These are phyloP conservation scores for Coemansia aciculifera DNA, from an alignment of 192 early-diverging fungal species.

Conservation along the genomic window DNA sequence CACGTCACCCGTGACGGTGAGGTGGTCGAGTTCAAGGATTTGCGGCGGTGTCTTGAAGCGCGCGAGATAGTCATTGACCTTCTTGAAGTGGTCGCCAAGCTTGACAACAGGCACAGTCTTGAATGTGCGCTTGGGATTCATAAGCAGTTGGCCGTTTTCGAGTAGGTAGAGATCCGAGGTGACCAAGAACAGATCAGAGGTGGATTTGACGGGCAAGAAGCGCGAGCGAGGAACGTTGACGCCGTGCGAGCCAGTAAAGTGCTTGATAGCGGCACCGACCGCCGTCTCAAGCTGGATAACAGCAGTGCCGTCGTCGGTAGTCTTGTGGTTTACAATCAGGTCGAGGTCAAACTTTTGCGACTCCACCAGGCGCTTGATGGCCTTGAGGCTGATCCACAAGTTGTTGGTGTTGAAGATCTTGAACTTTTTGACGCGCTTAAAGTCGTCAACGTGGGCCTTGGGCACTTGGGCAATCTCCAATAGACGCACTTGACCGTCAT, in stretches of 20 bases:
- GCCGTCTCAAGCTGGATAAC: slow-evolving; percentile 99
- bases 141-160: slow-evolving; percentile 86
- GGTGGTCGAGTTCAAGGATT: slow-evolving; percentile 95
- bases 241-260: slow-evolving; percentile 91
- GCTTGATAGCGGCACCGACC: slow-evolving; percentile 98
- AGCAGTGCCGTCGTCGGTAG: slow-evolving; percentile 88
- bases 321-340: slow-evolving; percentile 97
- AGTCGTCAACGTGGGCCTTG: slow-evolving; percentile 93
- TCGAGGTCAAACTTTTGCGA: slow-evolving; percentile 81
- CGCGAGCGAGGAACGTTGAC: slow-evolving; percentile 97
- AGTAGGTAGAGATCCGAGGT: slow-evolving; percentile 93
- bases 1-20: slow-evolving; percentile 98
- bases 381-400: slow-evolving; percentile 82
- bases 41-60: slow-evolving; percentile 94
- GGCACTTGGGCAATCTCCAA: slow-evolving; percentile 99
- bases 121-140: slow-evolving; percentile 95
- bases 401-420: slow-evolving; percentile 99
- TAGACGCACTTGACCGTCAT: slow-evolving; percentile 89
- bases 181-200: slow-evolving; percentile 94
- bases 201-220: slow-evolving; percentile 98
- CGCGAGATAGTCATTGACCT: slow-evolving; percentile 84
- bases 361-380: slow-evolving; percentile 83
- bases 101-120: slow-evolving; percentile 92
- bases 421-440: slow-evolving; percentile 99
- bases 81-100: slow-evolving; percentile 98